These are phyloP conservation scores for Aspergillus coremiiformis DNA, from an alignment of 495 filamentous ascomycete genomes.

Conservation along the genomic window DNA sequence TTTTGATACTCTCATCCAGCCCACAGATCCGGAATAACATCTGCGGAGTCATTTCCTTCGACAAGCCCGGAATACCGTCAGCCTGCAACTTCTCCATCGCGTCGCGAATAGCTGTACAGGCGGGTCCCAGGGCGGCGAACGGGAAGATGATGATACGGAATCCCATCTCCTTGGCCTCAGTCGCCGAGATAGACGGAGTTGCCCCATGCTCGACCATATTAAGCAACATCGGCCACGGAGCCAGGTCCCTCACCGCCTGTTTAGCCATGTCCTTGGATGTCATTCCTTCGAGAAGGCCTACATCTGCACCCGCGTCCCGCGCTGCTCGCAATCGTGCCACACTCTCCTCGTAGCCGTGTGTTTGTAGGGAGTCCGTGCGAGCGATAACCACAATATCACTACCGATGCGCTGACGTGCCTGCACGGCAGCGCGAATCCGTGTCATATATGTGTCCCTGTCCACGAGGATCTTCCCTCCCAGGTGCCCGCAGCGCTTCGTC, in stretches of 20 bases:
- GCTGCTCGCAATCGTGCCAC: slow-evolving; percentile 49
- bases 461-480: slow-evolving; percentile 57
- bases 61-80: slow-evolving; percentile 41
- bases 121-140: slow-evolving; percentile 46
- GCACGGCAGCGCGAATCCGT: slow-evolving; percentile 51
- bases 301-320: slow-evolving; percentile 52
- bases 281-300: slow-evolving; percentile 50
- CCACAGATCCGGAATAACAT: slow-evolving; percentile 54
- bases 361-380: slow-evolving; percentile 58
- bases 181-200: slow-evolving; percentile 50
- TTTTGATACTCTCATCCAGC: slow-evolving; percentile 47
- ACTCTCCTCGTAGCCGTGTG: slow-evolving; percentile 55
- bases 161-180: slow-evolving; percentile 53
- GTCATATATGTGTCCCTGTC: slow-evolving; percentile 42
- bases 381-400: slow-evolving; percentile 64
- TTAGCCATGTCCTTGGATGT: slow-evolving; percentile 31
- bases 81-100: slow-evolving; percentile 43
- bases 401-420: slow-evolving; percentile 41
- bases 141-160: slow-evolving; percentile 59
- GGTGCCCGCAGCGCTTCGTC: slow-evolving; percentile 61
- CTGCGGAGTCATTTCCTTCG: slow-evolving; percentile 42
- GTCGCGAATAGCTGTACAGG: slow-evolving; percentile 44
- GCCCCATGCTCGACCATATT: slow-evolving; percentile 62
- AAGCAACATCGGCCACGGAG: slow-evolving; percentile 53
- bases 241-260: slow-evolving; percentile 42